These are phyloP conservation scores for Chalaropsis thielavioides DNA, from an alignment of 2,329 filamentous ascomycete genomes.

Conservation along the genomic window DNA sequence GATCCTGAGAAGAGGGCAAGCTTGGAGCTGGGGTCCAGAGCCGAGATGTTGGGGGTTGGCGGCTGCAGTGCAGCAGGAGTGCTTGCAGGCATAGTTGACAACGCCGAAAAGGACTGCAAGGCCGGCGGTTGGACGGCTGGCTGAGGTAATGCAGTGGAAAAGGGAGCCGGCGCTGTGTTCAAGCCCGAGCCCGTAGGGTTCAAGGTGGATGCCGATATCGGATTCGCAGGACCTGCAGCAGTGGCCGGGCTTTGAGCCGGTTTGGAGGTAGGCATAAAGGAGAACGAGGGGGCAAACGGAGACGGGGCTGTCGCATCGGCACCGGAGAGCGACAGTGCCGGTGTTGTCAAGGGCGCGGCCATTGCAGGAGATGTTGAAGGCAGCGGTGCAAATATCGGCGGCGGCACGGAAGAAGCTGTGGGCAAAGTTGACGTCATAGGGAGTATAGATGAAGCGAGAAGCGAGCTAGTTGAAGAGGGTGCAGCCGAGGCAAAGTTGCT, in stretches of 20 bases:
- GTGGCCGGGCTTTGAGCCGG: background rate
- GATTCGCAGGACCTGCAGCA: background rate
- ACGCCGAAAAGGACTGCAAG: background rate
- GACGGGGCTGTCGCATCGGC: background rate
- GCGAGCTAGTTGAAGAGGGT: background rate
- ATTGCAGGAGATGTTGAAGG: background rate
- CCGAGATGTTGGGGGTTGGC: background rate
- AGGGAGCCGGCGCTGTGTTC: background rate
- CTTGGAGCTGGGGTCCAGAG: slow-evolving; percentile 6
- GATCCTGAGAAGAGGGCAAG: slow-evolving; percentile 14
- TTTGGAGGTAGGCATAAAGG: background rate
- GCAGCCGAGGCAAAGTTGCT: background rate
- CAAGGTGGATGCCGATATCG: background rate
- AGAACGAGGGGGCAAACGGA: background rate
- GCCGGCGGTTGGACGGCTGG: background rate
- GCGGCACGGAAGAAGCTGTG: background rate
- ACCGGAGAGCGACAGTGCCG: background rate
- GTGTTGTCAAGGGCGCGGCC: background rate
- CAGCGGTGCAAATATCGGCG: background rate
- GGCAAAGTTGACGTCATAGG: background rate
- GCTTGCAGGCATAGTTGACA: background rate
- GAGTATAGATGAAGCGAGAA: background rate
- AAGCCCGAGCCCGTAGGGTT: background rate
- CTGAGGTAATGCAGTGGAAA: background rate
- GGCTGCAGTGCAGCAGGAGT: background rate